Conservation (phyloP, 495 filamentous ascomycete species). For the Podospora didyma region DNA sequence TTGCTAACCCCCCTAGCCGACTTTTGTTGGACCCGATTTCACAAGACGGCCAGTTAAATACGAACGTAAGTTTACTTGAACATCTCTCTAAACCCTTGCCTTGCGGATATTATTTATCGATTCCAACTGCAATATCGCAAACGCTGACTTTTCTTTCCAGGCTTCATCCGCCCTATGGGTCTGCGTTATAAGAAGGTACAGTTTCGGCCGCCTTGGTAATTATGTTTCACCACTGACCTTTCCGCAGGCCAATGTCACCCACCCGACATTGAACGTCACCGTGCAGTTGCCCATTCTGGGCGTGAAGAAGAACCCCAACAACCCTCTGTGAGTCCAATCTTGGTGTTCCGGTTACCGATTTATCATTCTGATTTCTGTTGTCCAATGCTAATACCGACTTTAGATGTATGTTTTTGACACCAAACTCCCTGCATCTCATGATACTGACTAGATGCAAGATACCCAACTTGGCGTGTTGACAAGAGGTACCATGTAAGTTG, state of each 20-base stretch:
- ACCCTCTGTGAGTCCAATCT: conserved; percentile 61
- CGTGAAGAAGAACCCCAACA: conserved; percentile 98
- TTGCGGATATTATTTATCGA: too few relatives aligned
- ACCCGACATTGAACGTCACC: conserved; percentile 40
- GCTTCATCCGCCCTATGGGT: conserved; percentile 62
- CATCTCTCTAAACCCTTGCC: conserved; percentile 6
- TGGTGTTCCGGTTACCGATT: background rate
- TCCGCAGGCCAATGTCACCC: conserved; percentile 72
- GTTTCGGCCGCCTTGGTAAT: background rate
- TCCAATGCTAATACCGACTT: background rate
- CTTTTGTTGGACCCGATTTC: conserved; percentile 79
- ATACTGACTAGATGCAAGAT: conserved; percentile 13
- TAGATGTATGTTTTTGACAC: conserved; percentile 3
- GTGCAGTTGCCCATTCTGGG: conserved; percentile 89
- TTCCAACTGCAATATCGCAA: too few relatives aligned
- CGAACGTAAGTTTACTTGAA: conserved; percentile 44
- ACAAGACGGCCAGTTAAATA: conserved; percentile 90
- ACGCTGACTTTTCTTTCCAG: too few relatives aligned
- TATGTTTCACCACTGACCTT: background rate
- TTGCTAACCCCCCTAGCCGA: conserved; percentile 30
- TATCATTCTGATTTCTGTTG: background rate
- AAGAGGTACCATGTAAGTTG: conserved; percentile 71
- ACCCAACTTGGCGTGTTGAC: conserved; percentile 92
- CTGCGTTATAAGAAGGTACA: conserved; percentile 76
- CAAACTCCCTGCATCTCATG: background rate